These are phyloP conservation scores for Xanthoconium stramineum DNA, from an alignment of 768 basidiomycete genomes.

Conservation along the genomic window DNA sequence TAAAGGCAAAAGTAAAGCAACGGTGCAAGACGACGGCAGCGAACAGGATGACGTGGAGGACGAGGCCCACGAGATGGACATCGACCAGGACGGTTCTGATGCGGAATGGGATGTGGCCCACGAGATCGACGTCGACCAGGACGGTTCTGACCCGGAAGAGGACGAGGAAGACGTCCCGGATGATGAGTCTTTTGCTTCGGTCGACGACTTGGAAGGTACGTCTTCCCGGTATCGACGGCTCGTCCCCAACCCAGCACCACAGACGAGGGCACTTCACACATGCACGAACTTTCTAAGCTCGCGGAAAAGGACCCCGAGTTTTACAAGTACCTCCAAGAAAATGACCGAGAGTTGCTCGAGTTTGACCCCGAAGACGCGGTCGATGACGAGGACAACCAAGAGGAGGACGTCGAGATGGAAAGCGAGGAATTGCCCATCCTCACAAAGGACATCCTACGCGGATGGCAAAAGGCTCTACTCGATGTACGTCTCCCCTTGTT, in stretches of 20 bases:
- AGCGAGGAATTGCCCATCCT: slow-evolving; percentile 49
- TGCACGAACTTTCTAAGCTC: slow-evolving; percentile 80
- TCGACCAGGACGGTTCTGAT: slow-evolving; percentile 27
- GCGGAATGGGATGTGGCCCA: slow-evolving; percentile 27
- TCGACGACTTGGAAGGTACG: slow-evolving; percentile 73
- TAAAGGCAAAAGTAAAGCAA: slow-evolving; percentile 26
- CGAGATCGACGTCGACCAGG: slow-evolving; percentile 21
- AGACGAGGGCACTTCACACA: slow-evolving; percentile 75
- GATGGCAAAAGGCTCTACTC: slow-evolving; percentile 88
- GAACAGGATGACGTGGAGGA: slow-evolving; percentile 23
- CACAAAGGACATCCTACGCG: slow-evolving; percentile 64
- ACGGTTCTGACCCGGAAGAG: slow-evolving; percentile 39
- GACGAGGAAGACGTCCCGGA: slow-evolving; percentile 44
- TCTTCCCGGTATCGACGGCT: neutral
- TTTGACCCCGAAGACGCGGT: slow-evolving; percentile 56
- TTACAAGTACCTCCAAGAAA: slow-evolving; percentile 95
- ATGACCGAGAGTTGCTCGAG: slow-evolving; percentile 86
- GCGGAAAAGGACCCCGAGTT: slow-evolving; percentile 99
- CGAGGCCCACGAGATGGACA: slow-evolving; percentile 5
- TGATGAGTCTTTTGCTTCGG: slow-evolving; percentile 70
- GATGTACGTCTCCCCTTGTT: slow-evolving; percentile 48
- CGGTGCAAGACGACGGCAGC: slow-evolving; percentile 31
- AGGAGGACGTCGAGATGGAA: slow-evolving; percentile 40
- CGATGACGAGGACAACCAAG: slow-evolving; percentile 50
- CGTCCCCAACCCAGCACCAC: slow-evolving; percentile 4